These are phyloP conservation scores for Raffaelea deltoideospora DNA, from an alignment of 2,329 filamentous ascomycete species.

Conservation along the genomic window DNA sequence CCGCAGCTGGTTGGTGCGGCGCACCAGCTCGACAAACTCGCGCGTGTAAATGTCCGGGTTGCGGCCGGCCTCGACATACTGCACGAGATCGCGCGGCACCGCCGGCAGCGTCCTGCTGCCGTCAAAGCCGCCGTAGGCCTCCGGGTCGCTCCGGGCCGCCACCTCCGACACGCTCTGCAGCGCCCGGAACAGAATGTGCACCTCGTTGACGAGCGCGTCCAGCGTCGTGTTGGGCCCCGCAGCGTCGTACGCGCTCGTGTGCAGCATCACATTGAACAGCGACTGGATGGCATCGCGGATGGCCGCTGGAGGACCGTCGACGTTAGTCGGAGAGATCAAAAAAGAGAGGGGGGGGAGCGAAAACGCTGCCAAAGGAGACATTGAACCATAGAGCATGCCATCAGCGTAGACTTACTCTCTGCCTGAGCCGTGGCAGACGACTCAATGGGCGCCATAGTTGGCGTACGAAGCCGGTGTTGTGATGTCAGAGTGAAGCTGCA, in stretches of 20 bases:
- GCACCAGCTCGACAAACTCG: conserved; percentile 56
- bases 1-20: conserved; percentile 51
- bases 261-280: conserved; percentile 48
- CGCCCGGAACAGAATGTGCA: conserved; percentile 27
- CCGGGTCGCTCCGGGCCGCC: conserved; percentile 7
- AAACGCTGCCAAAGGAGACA: background rate
- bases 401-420: conserved; percentile 8
- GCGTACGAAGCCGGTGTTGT: no score
- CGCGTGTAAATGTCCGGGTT: conserved; percentile 63
- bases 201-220: conserved; percentile 39
- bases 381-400: no score
- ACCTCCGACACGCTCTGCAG: conserved; percentile 25
- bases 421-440: conserved; percentile 6
- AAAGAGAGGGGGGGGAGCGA: background rate
- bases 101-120: conserved; percentile 23
- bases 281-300: conserved; percentile 40
- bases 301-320: conserved; percentile 3
- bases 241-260: conserved; percentile 45
- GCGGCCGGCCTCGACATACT: conserved; percentile 56
- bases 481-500: background rate
- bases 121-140: background rate
- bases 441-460: conserved; percentile 29
- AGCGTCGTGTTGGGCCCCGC: conserved; percentile 27
- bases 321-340: background rate
- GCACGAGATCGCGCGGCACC: conserved; percentile 46